Evolutionary conservation across 2,329 filamentous ascomycete species (phyloP).

Genomic region (Furcasterigmium furcatum): DNA sequence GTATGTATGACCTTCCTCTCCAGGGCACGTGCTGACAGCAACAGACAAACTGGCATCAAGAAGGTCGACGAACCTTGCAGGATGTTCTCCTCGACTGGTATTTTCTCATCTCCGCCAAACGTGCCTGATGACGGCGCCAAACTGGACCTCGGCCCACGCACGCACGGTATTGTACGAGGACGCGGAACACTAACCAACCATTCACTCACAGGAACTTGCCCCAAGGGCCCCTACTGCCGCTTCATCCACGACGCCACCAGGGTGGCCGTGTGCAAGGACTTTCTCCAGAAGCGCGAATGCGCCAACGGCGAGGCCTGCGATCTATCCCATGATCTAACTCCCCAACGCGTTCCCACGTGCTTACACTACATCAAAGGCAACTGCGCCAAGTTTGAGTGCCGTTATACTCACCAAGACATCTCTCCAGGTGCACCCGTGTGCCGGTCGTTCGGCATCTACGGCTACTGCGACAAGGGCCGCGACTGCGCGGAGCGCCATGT

Average conservation of each 20-base stretch:
- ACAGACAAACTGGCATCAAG: constrained; percentile 53
- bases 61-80: constrained; percentile 75
- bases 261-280: constrained; percentile 87
- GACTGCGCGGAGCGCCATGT: constrained; percentile 80
- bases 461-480: constrained; percentile 83
- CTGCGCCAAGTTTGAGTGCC: constrained; percentile 83
- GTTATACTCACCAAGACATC: constrained; percentile 80
- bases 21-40: constrained; percentile 31
- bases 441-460: constrained; percentile 76
- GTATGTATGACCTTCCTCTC: constrained; percentile 47
- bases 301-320: constrained; percentile 76
- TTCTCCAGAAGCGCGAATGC: constrained; percentile 77
- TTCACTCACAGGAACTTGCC: constrained; percentile 69
- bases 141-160: no score
- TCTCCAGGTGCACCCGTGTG: constrained; percentile 78
- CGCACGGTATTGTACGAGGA: no score
- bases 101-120: constrained; percentile 42
- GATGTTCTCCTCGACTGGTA: constrained; percentile 67
- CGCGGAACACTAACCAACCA: constrained; percentile 36
- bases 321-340: constrained; percentile 80
- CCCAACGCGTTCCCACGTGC: constrained; percentile 84
- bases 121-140: constrained; percentile 19
- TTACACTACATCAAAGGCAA: constrained; percentile 86
- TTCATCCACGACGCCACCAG: constrained; percentile 82
- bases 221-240: constrained; percentile 75